Conservation (phyloP, 2,329 filamentous ascomycete genomes). For the Verticillium alfalfae region DNA sequence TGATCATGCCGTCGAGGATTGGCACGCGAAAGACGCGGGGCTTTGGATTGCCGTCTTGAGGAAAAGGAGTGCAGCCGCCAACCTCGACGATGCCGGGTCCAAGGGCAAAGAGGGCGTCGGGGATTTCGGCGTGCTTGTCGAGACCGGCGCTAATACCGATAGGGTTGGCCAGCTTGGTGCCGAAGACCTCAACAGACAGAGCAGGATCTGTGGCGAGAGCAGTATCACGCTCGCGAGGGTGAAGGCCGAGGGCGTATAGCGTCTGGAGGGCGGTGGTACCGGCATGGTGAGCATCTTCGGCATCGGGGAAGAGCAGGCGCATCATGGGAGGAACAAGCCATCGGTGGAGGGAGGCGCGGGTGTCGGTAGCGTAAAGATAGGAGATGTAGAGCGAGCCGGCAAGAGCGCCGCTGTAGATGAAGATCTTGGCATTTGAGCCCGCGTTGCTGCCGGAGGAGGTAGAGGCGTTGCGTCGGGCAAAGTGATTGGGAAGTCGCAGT, state of each 20-base stretch:
- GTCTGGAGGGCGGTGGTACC: constrained; percentile 67
- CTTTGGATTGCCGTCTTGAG: constrained; percentile 81
- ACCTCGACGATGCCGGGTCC: constrained; percentile 88
- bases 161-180: constrained; percentile 72
- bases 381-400: constrained; percentile 36
- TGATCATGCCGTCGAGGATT: constrained; percentile 81
- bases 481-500: constrained; percentile 16
- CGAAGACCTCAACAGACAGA: constrained; percentile 58
- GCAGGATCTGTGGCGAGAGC: constrained; percentile 20
- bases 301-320: constrained; percentile 63
- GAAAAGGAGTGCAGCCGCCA: constrained; percentile 80
- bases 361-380: constrained; percentile 71
- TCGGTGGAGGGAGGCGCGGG: constrained; percentile 63
- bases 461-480: constrained; percentile 25
- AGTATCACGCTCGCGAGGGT: constrained; percentile 72
- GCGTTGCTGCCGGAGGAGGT: constrained; percentile 18
- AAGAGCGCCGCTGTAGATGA: constrained; percentile 34
- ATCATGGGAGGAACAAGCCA: constrained; percentile 62
- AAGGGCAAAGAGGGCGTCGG: constrained; percentile 76
- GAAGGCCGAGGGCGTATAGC: constrained; percentile 67
- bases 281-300: constrained; percentile 86
- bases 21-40: constrained; percentile 86
- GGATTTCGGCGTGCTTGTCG: constrained; percentile 89
- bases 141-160: constrained; percentile 93
- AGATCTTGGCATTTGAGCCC: constrained; percentile 26